Conservation (phyloP, 1,284 basidiomycete genomes). For the Pisolithus thermaeus region DNA sequence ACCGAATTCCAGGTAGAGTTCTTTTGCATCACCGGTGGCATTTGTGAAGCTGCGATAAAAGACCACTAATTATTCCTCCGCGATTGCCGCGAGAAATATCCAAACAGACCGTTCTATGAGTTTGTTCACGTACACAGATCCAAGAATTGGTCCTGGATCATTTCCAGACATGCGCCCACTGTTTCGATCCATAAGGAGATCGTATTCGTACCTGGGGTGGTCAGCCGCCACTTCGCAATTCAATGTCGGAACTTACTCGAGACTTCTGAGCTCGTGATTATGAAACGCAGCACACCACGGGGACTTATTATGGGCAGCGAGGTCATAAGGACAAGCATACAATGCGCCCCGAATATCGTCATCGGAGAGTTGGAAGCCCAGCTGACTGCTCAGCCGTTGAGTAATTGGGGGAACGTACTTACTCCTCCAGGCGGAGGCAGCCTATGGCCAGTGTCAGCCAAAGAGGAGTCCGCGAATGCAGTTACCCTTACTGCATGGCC, state of each 20-base stretch:
- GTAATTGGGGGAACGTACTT: conserved; percentile 38
- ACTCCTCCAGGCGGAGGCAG: conserved; percentile 31
- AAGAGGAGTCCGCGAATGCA: conserved; percentile 24
- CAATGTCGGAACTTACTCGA: conserved; percentile 29
- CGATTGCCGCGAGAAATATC: neutral
- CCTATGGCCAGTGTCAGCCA: conserved; percentile 11
- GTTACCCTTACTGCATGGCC: conserved; percentile 32
- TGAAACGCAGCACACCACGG: conserved; percentile 37
- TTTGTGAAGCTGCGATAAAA: conserved; percentile 32
- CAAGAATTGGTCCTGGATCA: conserved; percentile 35
- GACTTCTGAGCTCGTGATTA: conserved; percentile 30
- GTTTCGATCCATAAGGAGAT: conserved; percentile 40
- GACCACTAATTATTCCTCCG: neutral
- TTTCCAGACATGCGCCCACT: conserved; percentile 40
- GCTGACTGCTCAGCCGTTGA: conserved; percentile 30
- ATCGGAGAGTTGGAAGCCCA: conserved; percentile 28
- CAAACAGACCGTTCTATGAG: conserved; percentile 35
- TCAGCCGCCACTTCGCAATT: neutral
- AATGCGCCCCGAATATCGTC: conserved; percentile 35
- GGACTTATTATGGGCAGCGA: conserved; percentile 30
- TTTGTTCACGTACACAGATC: conserved; percentile 38
- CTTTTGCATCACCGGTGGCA: conserved; percentile 27
- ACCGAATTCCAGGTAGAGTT: conserved; percentile 42
- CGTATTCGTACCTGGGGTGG: conserved; percentile 34
- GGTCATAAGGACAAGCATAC: conserved; percentile 38